phyloP scores from a whole-genome alignment of 805 yeast species.

The Metschnikowia koreensis region DNA sequence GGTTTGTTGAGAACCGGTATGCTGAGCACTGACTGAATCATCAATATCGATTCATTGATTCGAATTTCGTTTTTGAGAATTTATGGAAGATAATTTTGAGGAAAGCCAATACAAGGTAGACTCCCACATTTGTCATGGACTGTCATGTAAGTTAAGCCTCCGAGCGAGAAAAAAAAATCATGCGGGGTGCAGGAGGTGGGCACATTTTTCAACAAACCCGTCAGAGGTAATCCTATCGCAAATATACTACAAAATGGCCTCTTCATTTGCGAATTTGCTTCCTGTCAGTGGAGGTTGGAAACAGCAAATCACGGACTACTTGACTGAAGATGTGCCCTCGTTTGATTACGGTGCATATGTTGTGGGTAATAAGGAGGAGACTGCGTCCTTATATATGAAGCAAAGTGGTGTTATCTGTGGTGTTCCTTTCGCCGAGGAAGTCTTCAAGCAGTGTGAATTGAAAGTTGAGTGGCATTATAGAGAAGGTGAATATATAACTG shows the following conservation, averaged over 20 bases:
- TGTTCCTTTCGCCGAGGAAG: conserved; percentile 85
- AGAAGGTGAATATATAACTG: conserved; percentile 58
- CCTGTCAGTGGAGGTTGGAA: conserved; percentile 84
- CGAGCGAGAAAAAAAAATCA: conserved; percentile 1
- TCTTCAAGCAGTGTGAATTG: conserved; percentile 71
- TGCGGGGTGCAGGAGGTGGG: conserved; percentile 13
- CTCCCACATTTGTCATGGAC: too few species aligned
- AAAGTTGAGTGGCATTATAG: conserved; percentile 66
- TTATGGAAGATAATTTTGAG: not conserved
- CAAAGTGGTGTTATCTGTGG: conserved; percentile 80
- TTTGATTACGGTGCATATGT: conserved; percentile 95
- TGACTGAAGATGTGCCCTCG: conserved; percentile 87
- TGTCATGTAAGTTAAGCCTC: too few species aligned
- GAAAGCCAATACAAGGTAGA: too few species aligned
- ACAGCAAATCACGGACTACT: conserved; percentile 68
- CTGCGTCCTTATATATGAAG: conserved; percentile 80
- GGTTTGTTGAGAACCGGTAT: conserved; percentile 6
- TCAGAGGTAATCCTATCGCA: not conserved
- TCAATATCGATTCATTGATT: not conserved
- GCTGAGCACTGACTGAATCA: conserved; percentile 14
- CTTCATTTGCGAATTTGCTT: conserved; percentile 50
- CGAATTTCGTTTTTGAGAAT: not conserved
- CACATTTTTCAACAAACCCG: not conserved
- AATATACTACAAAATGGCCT: conserved; percentile 15
- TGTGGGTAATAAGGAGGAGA: conserved; percentile 72